Evolutionary conservation across 75 land plant genomes (phyloP).

Genomic region (Picea sitchensis): DNA sequence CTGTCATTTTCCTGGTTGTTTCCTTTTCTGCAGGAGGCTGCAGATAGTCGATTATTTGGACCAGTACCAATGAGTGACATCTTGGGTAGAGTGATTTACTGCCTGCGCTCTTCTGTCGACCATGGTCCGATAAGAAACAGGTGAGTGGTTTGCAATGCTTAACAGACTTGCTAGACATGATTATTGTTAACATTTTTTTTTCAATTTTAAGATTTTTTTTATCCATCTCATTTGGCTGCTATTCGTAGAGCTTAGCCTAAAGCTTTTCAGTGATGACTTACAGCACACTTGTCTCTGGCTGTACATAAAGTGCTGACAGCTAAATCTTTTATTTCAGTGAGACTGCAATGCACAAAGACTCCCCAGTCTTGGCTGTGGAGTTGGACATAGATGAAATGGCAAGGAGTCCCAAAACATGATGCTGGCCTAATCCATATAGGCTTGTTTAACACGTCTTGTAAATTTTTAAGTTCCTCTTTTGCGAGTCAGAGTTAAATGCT

Average conservation of each 20-base stretch:
- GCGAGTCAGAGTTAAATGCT: background rate
- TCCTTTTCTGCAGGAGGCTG: slow-evolving; percentile 48
- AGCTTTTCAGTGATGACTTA: background rate
- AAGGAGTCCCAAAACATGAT: slow-evolving; percentile 8
- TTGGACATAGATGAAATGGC: slow-evolving; percentile 71
- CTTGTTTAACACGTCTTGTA: background rate
- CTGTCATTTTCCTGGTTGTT: background rate
- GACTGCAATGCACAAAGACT: slow-evolving; percentile 48
- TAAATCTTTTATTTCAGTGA: slow-evolving; percentile 24
- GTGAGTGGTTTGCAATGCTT: slow-evolving; percentile 18
- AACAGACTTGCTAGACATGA: background rate
- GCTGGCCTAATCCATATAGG: background rate
- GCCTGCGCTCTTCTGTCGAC: slow-evolving; percentile 65
- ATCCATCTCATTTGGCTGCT: background rate
- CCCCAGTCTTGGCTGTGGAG: slow-evolving; percentile 66
- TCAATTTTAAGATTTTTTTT: background rate
- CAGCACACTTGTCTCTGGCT: background rate
- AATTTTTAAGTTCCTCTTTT: background rate
- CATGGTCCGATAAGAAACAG: slow-evolving; percentile 78
- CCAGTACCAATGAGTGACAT: slow-evolving; percentile 68
- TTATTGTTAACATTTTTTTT: background rate
- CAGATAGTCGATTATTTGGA: slow-evolving; percentile 77
- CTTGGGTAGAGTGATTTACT: slow-evolving; percentile 73
- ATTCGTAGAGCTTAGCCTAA: background rate
- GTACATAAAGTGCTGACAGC: background rate